Evolutionary conservation across 305 asterid species (phyloP).

Genomic region (Fraxinus ornus): DNA sequence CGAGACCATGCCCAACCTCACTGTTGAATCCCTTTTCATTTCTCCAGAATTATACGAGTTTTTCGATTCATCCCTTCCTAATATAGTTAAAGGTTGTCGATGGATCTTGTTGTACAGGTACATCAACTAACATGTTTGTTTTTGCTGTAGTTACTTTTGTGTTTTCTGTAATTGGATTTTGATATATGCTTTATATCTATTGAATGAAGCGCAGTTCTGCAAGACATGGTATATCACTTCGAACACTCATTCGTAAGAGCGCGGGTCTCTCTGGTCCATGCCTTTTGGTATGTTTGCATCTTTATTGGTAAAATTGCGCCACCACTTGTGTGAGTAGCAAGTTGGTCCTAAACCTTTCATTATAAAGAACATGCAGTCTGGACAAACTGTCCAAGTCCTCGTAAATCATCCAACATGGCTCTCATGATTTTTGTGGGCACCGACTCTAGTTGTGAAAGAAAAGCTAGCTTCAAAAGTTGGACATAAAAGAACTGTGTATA

Average conservation of each 20-base stretch:
- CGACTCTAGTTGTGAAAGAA: not conserved
- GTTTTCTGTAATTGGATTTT: conserved; percentile 27
- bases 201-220: conserved; percentile 94
- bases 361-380: not conserved
- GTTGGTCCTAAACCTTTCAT: not conserved
- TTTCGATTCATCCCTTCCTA: conserved; percentile 86
- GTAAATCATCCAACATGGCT: not conserved
- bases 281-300: conserved; percentile 58
- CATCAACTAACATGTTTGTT: conserved; percentile 10
- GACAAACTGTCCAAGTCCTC: not conserved
- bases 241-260: conserved; percentile 75
- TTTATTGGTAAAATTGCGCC: not conserved
- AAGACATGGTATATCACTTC: conserved; percentile 92
- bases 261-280: conserved; percentile 72
- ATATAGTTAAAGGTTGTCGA: conserved; percentile 87
- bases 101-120: conserved; percentile 91
- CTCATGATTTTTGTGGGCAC: not conserved
- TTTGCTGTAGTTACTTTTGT: not conserved
- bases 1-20: conserved; percentile 51
- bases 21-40: conserved; percentile 65
- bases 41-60: conserved; percentile 67
- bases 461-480: not conserved
- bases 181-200: conserved; percentile 38
- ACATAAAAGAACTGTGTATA: not conserved
- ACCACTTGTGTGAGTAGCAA: not conserved